A percentile compares a stretch with the other conserved stretches of the same genome.
These are phyloP conservation scores for Streptanthus diversifolius DNA, from an alignment of 345 rosid genomes.

Conservation along the genomic window DNA sequence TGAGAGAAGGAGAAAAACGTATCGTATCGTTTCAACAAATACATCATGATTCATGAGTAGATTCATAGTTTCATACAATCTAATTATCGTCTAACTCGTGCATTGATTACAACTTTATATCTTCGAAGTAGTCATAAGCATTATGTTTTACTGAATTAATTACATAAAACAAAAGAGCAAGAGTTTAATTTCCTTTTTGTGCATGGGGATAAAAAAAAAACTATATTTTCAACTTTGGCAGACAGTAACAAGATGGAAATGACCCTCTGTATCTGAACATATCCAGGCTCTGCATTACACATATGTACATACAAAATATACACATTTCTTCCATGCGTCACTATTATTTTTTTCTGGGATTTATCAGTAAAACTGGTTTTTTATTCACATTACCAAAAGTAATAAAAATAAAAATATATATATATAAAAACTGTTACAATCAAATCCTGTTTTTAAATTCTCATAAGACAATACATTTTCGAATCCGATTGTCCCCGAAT, in stretches of 20 bases:
- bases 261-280: slow-evolving; percentile 25
- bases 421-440: neutral
- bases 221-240: slow-evolving; percentile 29
- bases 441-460: neutral
- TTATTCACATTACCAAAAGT: neutral
- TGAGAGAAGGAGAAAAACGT: neutral
- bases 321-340: slow-evolving; percentile 15
- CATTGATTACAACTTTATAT: slow-evolving; percentile 1
- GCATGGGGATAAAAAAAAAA: neutral
- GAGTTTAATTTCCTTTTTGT: neutral
- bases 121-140: neutral
- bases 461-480: neutral
- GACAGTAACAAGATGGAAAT: slow-evolving; percentile 36
- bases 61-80: neutral
- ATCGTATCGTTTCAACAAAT: slow-evolving; percentile 11
- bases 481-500: neutral
- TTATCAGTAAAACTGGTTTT: neutral
- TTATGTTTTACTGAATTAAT: neutral
- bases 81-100: neutral
- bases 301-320: slow-evolving; percentile 1
- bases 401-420: neutral
- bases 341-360: neutral
- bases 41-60: slow-evolving; percentile 17
- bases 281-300: slow-evolving; percentile 31
- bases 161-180: neutral